Conservation (phyloP, 441 rosid species). For the Euphorbia celastroides region DNA sequence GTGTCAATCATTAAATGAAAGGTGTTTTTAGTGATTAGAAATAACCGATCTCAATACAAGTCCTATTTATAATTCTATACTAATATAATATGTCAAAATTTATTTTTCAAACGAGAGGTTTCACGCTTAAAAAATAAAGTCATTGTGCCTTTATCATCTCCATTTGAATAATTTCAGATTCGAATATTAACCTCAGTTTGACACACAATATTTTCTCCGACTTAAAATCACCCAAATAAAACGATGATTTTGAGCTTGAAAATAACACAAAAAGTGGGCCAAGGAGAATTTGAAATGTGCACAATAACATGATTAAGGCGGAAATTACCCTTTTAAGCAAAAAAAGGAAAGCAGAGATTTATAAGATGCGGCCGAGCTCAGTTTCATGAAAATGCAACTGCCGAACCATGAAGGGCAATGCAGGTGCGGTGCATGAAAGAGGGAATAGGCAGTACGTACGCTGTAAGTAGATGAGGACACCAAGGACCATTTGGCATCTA, state of each 20-base stretch:
- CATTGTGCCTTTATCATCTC: too few species aligned
- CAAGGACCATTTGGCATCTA: slow-evolving; percentile 19
- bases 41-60: too few species aligned
- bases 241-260: slow-evolving; percentile 5
- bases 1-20: too few species aligned
- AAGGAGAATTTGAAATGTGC: neutral
- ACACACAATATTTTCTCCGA: too few species aligned
- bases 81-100: too few species aligned
- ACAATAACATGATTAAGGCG: neutral
- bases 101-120: too few species aligned
- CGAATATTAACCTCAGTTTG: too few species aligned
- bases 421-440: neutral
- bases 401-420: neutral
- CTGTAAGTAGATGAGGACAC: slow-evolving; percentile 14
- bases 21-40: too few species aligned
- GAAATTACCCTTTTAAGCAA: slow-evolving; percentile 3
- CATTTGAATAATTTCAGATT: too few species aligned
- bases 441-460: neutral
- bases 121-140: too few species aligned
- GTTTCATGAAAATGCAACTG: neutral
- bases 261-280: neutral
- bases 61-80: too few species aligned
- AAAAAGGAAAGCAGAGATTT: neutral
- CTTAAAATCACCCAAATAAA: too few species aligned
- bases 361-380: neutral